Evolutionary conservation across 139 green algal genomes (phyloP).

Genomic region (Cymbomonas tetramitiformis): DNA sequence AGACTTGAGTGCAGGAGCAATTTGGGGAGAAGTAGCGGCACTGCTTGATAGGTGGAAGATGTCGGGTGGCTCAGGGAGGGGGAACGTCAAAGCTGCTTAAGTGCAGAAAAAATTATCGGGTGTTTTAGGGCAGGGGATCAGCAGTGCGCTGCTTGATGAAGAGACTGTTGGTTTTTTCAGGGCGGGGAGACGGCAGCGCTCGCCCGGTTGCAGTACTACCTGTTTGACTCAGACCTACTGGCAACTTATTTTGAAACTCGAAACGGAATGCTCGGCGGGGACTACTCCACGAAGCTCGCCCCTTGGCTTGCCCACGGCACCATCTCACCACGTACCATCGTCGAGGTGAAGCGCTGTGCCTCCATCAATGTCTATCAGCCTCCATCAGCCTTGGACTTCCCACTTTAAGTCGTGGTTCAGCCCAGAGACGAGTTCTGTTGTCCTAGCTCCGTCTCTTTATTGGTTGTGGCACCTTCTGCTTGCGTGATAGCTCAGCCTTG

Average conservation of each 20-base stretch:
- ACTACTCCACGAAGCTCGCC: slow-evolving; percentile 86
- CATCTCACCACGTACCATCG: slow-evolving; percentile 64
- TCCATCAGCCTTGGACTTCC: neutral
- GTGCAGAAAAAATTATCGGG: too few relatives aligned
- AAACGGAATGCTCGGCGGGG: slow-evolving; percentile 84
- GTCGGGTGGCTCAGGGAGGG: too few relatives aligned
- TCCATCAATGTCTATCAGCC: neutral
- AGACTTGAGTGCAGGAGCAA: too few relatives aligned
- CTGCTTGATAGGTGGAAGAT: too few relatives aligned
- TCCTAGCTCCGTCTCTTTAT: neutral
- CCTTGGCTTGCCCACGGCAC: slow-evolving; percentile 80
- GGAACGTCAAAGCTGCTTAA: too few relatives aligned
- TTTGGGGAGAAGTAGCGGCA: too few relatives aligned
- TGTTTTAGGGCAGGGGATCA: too few relatives aligned
- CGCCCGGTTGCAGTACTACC: slow-evolving; percentile 77
- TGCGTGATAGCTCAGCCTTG: too few relatives aligned
- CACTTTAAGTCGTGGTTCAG: neutral
- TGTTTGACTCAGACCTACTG: slow-evolving; percentile 68
- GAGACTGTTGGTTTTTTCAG: too few relatives aligned
- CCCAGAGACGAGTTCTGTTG: too few relatives aligned
- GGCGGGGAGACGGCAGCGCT: slow-evolving; percentile 77
- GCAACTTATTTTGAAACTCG: slow-evolving; percentile 51
- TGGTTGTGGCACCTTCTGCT: neutral
- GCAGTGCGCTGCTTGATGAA: too few relatives aligned
- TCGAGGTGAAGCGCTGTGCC: slow-evolving; percentile 22